Base-by-base conservation (phyloP, 2,329 filamentous ascomycete species). In the Fusarium torreyae region DNA sequence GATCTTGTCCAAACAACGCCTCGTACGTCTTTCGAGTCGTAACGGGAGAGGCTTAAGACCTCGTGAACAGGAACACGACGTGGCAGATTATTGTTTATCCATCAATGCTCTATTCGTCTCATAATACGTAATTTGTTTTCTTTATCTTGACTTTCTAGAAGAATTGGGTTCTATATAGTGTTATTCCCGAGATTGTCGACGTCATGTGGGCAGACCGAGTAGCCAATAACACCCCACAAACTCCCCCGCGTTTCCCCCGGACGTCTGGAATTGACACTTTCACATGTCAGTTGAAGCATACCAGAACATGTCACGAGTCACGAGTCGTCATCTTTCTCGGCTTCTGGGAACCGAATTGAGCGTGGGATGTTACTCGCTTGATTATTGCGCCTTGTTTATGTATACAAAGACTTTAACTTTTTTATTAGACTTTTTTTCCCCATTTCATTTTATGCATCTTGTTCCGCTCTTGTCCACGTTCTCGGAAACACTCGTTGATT, bases 231-330 rank as follows among this genome's bases (percentile, higher is more conserved):
- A 26, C 64, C 66, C 49, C 36, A 54, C 67, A 59, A 31, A 18
- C 36, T 45, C 54, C 64, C 61, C 65, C 66, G 61, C 66, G 66
- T 67, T 63, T 68, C 33, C 44, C 55, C 51, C 50, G 40, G 52
- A 48, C 51, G 44, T 62, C 46, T 61, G 48, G 59, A 44, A 45
- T 64, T 55, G 55, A 46, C 61, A 69, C 68, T 75, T 74, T 76
- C 73, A 76, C 74, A 73, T 76, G 74, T 69, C 66, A 74, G 52
- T 40, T 48, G 54, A 18, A 31, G 33, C 34, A 39, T 40, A 45
- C 49, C 42, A 54, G 56, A 59, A 51, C 44, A 39, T 69, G 67
- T 71, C 70, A 70, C 64, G 68, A 71, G 70, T 72, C 70, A 66
- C 69, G 71, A 57, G 66, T 62, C 71, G 56, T 63, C 50, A 48